phyloP scores from a whole-genome alignment of 768 basidiomycete genomes.

The Tulasnella calospora region DNA sequence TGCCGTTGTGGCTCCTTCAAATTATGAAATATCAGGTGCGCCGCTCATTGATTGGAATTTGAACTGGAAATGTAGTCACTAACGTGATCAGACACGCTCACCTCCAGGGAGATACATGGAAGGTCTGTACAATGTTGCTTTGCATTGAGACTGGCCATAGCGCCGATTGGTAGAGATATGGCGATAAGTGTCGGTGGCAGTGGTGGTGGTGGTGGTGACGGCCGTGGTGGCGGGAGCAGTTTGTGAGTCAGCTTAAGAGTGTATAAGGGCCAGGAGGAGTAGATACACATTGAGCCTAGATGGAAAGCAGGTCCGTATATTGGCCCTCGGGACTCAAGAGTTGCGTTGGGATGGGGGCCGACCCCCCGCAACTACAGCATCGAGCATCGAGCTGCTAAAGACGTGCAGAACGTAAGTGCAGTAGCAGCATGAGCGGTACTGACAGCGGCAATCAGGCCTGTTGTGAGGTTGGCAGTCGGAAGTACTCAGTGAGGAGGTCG shows the following conservation, averaged over 20 bases:
- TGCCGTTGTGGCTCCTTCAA: no score
- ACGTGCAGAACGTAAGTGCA: conserved; percentile 16
- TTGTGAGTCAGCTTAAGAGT: background rate
- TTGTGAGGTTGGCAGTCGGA: background rate
- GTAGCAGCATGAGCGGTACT: background rate
- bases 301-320: conserved; percentile 22
- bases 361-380: no score
- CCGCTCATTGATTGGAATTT: no score
- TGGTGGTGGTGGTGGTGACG: no score
- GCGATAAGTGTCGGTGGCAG: background rate
- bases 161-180: conserved; percentile 3
- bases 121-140: conserved; percentile 42
- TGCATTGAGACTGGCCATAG: conserved; percentile 18
- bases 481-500: no score
- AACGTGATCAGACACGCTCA: conserved; percentile 63
- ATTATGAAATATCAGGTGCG: no score
- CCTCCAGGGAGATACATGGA: conserved; percentile 69
- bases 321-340: conserved; percentile 12
- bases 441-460: background rate
- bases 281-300: conserved; percentile 8
- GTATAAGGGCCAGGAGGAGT: background rate
- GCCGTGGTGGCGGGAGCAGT: background rate
- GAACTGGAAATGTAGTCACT: conserved; percentile 41
- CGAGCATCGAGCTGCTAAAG: background rate
- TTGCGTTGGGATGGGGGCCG: conserved; percentile 15